Conservation (phyloP, 2,329 filamentous ascomycete genomes). For the Sporothrix euskadiensis region DNA sequence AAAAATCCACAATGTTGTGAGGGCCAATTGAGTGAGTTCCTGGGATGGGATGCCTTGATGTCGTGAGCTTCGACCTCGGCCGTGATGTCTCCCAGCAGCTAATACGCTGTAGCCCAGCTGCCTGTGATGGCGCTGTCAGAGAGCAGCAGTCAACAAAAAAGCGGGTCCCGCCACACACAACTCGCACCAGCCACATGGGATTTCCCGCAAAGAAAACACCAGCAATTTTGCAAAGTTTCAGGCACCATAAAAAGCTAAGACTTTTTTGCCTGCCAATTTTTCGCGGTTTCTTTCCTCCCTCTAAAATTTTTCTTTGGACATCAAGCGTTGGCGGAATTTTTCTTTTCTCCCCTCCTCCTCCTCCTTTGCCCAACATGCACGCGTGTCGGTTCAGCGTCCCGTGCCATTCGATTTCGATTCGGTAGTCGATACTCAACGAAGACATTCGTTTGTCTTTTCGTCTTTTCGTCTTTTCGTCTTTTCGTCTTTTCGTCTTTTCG, state of each 20-base stretch:
- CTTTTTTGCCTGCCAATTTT: constrained; percentile 20
- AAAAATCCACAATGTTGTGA: background rate
- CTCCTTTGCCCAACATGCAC: constrained; percentile 30
- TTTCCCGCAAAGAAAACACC: background rate
- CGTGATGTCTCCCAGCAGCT: background rate
- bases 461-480: background rate
- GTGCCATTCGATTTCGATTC: constrained; percentile 27
- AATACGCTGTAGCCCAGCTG: background rate
- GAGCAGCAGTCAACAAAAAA: background rate
- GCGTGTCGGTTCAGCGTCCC: constrained; percentile 25
- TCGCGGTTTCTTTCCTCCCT: constrained; percentile 5
- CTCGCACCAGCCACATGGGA: constrained; percentile 15
- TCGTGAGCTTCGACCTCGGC: background rate
- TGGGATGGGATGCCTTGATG: background rate
- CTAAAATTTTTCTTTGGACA: constrained; percentile 20
- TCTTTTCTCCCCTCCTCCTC: background rate
- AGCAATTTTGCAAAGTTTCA: background rate
- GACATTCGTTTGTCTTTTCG: background rate
- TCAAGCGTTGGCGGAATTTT: background rate
- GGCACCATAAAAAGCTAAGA: constrained; percentile 18
- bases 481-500: background rate
- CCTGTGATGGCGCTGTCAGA: constrained; percentile 11
- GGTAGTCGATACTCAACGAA: constrained; percentile 24
- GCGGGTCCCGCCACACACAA: constrained; percentile 14
- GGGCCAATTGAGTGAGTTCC: background rate